Percentiles rank a stretch among this genome's conserved stretches.
phyloP scores from a whole-genome alignment of 2,329 filamentous ascomycete genomes.

The Calonectria naviculata region DNA sequence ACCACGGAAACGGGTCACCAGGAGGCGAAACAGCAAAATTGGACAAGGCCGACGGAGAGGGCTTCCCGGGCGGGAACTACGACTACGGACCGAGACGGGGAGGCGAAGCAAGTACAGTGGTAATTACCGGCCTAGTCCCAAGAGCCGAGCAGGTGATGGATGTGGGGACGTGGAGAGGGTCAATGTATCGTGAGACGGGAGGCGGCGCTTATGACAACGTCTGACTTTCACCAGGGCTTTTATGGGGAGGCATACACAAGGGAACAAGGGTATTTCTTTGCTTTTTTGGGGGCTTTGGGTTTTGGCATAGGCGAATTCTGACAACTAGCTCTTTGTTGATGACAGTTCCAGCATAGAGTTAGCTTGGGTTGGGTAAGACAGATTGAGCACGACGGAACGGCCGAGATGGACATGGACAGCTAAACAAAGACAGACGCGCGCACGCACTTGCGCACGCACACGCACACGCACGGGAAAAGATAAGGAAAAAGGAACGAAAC shows the following conservation, averaged over 20 bases:
- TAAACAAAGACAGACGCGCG: neutral
- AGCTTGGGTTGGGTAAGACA: neutral
- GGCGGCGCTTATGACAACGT: slow-evolving; percentile 3
- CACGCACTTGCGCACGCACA: neutral
- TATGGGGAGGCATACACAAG: neutral
- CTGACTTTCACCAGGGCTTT: slow-evolving; percentile 5
- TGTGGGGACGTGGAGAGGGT: slow-evolving; percentile 8
- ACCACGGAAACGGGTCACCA: neutral
- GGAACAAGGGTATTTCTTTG: neutral
- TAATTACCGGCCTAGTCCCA: slow-evolving; percentile 8
- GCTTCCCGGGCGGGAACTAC: slow-evolving; percentile 7
- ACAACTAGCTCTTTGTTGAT: neutral
- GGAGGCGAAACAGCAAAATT: neutral
- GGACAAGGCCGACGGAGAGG: neutral
- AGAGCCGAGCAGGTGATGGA: slow-evolving; percentile 9
- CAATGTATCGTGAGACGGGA: neutral
- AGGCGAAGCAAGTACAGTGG: slow-evolving; percentile 8
- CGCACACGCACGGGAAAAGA: neutral
- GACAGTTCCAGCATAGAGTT: neutral
- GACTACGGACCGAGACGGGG: neutral
- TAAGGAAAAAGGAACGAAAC: neutral
- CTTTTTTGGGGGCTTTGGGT: neutral
- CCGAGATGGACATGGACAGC: neutral
- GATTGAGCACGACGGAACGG: neutral
- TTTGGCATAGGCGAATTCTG: neutral